These are phyloP conservation scores for Termitomyces sp. DNA, from an alignment of 768 basidiomycete genomes.

Conservation along the genomic window DNA sequence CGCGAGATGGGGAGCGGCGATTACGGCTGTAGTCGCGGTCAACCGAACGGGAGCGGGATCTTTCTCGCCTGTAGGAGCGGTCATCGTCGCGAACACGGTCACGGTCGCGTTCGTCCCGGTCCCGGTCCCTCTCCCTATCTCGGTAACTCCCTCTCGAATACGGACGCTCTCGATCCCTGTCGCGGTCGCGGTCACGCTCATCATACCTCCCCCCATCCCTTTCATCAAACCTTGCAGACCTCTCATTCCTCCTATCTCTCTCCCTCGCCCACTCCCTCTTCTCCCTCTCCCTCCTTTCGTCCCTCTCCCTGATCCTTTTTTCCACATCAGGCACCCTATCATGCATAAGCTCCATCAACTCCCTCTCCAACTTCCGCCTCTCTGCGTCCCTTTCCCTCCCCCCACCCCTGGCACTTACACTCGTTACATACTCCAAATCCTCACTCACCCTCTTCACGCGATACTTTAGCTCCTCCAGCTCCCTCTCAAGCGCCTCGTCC, in stretches of 20 bases:
- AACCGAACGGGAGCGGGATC: constrained; percentile 17
- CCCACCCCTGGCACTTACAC: constrained; percentile 47
- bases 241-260: constrained; percentile 79
- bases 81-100: constrained; percentile 32
- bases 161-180: constrained; percentile 21
- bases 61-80: constrained; percentile 25
- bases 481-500: constrained; percentile 88
- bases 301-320: constrained; percentile 71
- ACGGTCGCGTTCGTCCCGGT: constrained; percentile 18
- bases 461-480: constrained; percentile 82
- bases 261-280: constrained; percentile 74
- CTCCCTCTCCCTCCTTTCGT: constrained; percentile 72
- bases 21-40: background rate
- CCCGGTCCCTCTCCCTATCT: constrained; percentile 16
- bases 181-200: constrained; percentile 22
- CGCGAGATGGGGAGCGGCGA: constrained; percentile 37
- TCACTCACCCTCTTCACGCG: constrained; percentile 84
- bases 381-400: constrained; percentile 79
- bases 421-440: constrained; percentile 82
- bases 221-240: constrained; percentile 60
- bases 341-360: constrained; percentile 81
- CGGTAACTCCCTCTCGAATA: constrained; percentile 17
- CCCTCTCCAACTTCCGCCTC: constrained; percentile 79
- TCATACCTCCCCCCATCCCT: constrained; percentile 22
- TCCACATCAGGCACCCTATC: constrained; percentile 91